These are phyloP conservation scores for Iris macrosiphon DNA, from an alignment of 106 monocot species.

Conservation along the genomic window DNA sequence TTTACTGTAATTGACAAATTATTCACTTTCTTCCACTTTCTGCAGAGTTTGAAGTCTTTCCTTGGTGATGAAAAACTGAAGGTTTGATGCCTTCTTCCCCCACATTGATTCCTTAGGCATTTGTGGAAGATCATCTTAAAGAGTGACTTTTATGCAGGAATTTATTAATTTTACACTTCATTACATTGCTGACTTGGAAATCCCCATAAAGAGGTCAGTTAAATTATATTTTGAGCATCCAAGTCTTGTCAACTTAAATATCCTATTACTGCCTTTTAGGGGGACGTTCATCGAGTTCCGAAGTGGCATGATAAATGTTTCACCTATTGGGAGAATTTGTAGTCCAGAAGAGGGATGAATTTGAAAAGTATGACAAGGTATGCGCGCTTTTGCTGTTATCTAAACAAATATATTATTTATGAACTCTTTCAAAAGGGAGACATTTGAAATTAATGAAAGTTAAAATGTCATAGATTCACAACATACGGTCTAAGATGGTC, in stretches of 20 bases:
- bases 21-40: not conserved
- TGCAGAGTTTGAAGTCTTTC: constrained; percentile 83
- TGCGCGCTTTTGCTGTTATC: not conserved
- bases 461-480: constrained; percentile 50
- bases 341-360: constrained; percentile 96
- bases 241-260: not conserved
- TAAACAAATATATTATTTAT: not conserved
- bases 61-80: constrained; percentile 88
- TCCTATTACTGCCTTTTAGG: constrained; percentile 23
- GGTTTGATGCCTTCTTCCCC: constrained; percentile 31
- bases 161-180: constrained; percentile 96
- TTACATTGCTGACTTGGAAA: constrained; percentile 95
- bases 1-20: no score
- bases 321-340: constrained; percentile 94
- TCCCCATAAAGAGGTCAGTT: constrained; percentile 84
- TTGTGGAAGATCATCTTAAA: constrained; percentile 6
- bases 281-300: constrained; percentile 99
- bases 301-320: constrained; percentile 96
- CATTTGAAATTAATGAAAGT: not conserved
- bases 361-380: constrained; percentile 97
- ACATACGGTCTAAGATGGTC: constrained; percentile 82
- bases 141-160: constrained; percentile 37
- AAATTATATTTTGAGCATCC: not conserved
- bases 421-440: not conserved
- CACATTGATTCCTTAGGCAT: not conserved